Conservation (phyloP, 371 early-diverging fungal genomes). For the Entomophthora muscae region DNA sequence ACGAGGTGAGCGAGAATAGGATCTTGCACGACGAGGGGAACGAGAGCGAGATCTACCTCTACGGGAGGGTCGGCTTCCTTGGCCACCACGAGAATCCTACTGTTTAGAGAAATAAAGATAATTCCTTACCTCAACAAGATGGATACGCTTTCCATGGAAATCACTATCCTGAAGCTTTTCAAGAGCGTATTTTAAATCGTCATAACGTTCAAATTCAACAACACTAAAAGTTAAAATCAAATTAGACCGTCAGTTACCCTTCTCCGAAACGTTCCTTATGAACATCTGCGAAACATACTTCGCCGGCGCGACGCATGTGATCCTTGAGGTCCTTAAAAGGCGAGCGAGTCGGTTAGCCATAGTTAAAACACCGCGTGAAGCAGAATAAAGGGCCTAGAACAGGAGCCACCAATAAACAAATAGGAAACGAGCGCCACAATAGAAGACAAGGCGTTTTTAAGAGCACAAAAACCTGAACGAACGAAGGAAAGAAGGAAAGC, state of each 20-base stretch:
- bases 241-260: conserved; percentile 37
- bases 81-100: neutral
- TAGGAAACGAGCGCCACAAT: neutral
- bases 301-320: conserved; percentile 85
- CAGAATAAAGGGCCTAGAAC: neutral
- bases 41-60: neutral
- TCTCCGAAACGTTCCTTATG: conserved; percentile 61
- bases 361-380: neutral
- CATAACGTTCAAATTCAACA: conserved; percentile 68
- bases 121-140: conserved; percentile 60
- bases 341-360: conserved; percentile 8
- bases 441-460: conserved; percentile 1
- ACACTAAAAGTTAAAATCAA: conserved; percentile 27
- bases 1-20: conserved; percentile 1
- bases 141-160: conserved; percentile 57
- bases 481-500: conserved; percentile 11
- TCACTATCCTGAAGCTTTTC: conserved; percentile 72
- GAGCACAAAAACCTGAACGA: conserved; percentile 9
- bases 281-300: conserved; percentile 83
- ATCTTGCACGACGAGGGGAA: too few relatives aligned
- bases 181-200: conserved; percentile 72
- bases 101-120: conserved; percentile 6
- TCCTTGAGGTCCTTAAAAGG: conserved; percentile 83
- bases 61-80: neutral
- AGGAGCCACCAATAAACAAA: too few relatives aligned